phyloP scores from a whole-genome alignment of 1,284 basidiomycete genomes.

The Omphalotus olearius region DNA sequence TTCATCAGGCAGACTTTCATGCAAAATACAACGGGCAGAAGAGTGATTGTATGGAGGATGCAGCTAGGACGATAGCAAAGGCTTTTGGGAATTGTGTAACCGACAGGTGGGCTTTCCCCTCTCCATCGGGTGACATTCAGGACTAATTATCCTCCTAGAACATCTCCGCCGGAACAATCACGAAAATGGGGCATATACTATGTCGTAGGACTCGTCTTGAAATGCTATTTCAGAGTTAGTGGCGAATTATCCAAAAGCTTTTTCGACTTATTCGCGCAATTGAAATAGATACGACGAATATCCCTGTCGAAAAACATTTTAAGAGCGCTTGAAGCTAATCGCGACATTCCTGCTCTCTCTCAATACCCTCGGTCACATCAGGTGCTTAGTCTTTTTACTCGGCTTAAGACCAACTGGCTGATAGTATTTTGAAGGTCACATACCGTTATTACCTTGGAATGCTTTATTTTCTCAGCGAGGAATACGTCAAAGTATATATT shows the following conservation, averaged over 20 bases:
- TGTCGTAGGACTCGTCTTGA: conserved; percentile 88
- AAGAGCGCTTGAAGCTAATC: conserved; percentile 82
- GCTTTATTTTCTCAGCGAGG: conserved; percentile 90
- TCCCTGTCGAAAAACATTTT: conserved; percentile 91
- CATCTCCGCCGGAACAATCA: conserved; percentile 69
- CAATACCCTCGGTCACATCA: conserved; percentile 84
- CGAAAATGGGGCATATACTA: conserved; percentile 94
- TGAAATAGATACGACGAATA: conserved; percentile 77
- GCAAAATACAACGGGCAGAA: conserved; percentile 54
- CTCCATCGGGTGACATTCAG: conserved; percentile 1
- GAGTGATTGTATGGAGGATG: conserved; percentile 83
- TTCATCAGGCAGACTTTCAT: conserved; percentile 61
- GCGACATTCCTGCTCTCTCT: conserved; percentile 76
- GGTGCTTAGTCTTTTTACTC: conserved; percentile 41
- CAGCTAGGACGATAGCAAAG: conserved; percentile 87
- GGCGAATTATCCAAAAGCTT: background rate
- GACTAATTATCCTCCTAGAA: conserved; percentile 31
- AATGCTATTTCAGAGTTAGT: conserved; percentile 90
- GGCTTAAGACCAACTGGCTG: conserved; percentile 8
- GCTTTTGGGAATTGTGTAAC: conserved; percentile 90
- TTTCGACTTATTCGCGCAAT: background rate
- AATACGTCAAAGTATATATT: conserved; percentile 68
- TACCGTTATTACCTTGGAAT: conserved; percentile 93
- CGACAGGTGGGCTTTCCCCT: conserved; percentile 60
- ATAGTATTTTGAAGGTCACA: conserved; percentile 56